phyloP scores from a whole-genome alignment of 768 basidiomycete species.

The Russula foetens region DNA sequence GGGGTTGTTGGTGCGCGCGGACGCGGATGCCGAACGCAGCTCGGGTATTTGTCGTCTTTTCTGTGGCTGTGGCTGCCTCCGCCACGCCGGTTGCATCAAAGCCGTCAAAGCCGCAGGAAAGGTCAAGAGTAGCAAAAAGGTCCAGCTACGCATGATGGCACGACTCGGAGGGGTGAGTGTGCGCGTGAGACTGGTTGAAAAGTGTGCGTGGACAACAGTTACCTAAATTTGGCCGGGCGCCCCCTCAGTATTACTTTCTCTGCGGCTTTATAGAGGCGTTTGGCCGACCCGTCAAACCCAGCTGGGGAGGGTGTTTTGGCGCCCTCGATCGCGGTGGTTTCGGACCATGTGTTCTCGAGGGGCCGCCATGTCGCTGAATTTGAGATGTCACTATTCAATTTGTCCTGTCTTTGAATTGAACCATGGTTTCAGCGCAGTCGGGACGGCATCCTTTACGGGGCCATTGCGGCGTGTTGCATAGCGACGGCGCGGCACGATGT shows the following conservation, averaged over 20 bases:
- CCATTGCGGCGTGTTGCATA: background rate
- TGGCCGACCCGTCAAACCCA: background rate
- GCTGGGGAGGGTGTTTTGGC: background rate
- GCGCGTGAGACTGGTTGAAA: too few relatives aligned
- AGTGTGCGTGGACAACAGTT: background rate
- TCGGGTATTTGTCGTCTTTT: background rate
- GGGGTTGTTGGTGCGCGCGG: background rate
- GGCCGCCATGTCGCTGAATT: background rate
- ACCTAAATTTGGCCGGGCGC: background rate
- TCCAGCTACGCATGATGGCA: background rate
- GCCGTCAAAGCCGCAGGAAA: background rate
- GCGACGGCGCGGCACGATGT: background rate
- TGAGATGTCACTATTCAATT: background rate
- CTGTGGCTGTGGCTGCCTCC: background rate
- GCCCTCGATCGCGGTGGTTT: background rate
- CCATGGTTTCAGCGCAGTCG: too few relatives aligned
- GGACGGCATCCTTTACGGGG: background rate
- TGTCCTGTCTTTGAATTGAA: background rate
- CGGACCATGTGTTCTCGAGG: background rate
- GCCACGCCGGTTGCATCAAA: background rate
- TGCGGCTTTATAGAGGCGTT: conserved; percentile 11
- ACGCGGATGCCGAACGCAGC: background rate
- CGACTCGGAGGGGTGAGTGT: background rate
- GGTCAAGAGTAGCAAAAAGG: background rate
- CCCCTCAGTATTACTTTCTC: too few relatives aligned